Base-by-base conservation (phyloP, 1,139 yeast species). In the Pichia sp. region DNA sequence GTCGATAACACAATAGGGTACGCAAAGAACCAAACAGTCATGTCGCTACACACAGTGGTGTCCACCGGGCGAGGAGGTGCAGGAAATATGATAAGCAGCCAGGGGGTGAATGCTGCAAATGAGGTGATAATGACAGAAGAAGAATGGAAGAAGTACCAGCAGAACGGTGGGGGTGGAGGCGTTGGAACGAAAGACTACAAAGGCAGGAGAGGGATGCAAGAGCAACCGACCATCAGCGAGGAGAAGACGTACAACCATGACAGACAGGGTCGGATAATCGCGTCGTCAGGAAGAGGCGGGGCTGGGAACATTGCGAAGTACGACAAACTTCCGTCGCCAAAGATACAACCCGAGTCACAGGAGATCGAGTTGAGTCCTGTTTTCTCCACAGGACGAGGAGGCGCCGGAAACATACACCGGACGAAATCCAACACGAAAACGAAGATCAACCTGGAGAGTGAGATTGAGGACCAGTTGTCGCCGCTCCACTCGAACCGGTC, bases 241-340 rank as follows among this genome's bases (percentile, higher is more conserved):
- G 57, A 57, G 60, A 26, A 30, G 8, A 32, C 47, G 29, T 65
- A 58, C 53, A 57, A 59, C 51, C 68, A 64, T 23, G 69, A 67
- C 48, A 63, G 59, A 44, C 68, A 70, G 44, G 77, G 77, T 50
- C 71, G 71, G 57, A 71, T 73, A 8, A 73, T 71, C 59, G 75
- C 77, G 58, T 75, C 82, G 13, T 78, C 84, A 0, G 85, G 85
- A 1, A 70, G 85, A 62, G 85, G 85, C 29, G 85, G 85, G 5
- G 81, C 82, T 1, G 84, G 84, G 4, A 81, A 81, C 60, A 76
- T 81, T 52, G 69, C 74, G 55, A 63, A 74, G 10, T 70, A 76
- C 7, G 66, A 64, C 47, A 66, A 71, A 36, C 59, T 69, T 2
- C 83, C 82, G 8, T 75, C 79, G 8, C 83, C 84, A 1, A 73